Conservation (phyloP, 2,329 filamentous ascomycete species). For the Macroventuria anomochaeta region DNA sequence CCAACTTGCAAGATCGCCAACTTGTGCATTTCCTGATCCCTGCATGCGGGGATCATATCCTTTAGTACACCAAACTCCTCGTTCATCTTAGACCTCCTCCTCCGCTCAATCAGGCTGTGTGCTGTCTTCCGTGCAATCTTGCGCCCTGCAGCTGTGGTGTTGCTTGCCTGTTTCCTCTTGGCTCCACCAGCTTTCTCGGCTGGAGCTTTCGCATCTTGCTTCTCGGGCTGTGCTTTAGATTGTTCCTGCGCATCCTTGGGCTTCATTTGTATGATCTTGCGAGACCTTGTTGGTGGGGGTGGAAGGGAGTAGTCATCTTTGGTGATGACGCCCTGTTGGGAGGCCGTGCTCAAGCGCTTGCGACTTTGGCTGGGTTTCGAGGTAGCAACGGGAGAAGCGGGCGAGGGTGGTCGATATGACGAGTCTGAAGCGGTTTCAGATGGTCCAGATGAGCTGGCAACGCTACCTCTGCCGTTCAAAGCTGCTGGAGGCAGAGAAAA, state of each 20-base stretch:
- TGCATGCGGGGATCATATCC: conserved; percentile 92
- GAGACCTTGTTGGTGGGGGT: conserved; percentile 86
- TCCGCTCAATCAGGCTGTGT: conserved; percentile 90
- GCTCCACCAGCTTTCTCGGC: conserved; percentile 45
- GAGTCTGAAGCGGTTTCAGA: conserved; percentile 58
- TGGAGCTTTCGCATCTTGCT: conserved; percentile 30
- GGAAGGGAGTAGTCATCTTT: conserved; percentile 80
- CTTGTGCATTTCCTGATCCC: conserved; percentile 97
- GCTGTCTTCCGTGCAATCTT: conserved; percentile 97
- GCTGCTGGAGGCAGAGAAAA: conserved; percentile 82
- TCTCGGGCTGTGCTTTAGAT: conserved; percentile 28
- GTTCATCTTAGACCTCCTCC: conserved; percentile 96
- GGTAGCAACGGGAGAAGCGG: conserved; percentile 45
- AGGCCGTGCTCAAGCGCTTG: conserved; percentile 40
- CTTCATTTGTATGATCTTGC: conserved; percentile 99
- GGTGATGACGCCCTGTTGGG: conserved; percentile 48
- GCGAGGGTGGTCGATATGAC: conserved; percentile 58
- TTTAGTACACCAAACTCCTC: conserved; percentile 95
- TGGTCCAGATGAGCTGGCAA: conserved; percentile 54
- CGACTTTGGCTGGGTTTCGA: conserved; percentile 41
- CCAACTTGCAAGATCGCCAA: conserved; percentile 87
- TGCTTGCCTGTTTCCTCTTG: conserved; percentile 75
- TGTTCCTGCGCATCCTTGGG: conserved; percentile 54
- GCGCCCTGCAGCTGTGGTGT: conserved; percentile 82
- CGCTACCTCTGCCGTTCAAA: conserved; percentile 58